Conservation (phyloP, 345 rosid genomes). For the Melaleuca quinquenervia region DNA sequence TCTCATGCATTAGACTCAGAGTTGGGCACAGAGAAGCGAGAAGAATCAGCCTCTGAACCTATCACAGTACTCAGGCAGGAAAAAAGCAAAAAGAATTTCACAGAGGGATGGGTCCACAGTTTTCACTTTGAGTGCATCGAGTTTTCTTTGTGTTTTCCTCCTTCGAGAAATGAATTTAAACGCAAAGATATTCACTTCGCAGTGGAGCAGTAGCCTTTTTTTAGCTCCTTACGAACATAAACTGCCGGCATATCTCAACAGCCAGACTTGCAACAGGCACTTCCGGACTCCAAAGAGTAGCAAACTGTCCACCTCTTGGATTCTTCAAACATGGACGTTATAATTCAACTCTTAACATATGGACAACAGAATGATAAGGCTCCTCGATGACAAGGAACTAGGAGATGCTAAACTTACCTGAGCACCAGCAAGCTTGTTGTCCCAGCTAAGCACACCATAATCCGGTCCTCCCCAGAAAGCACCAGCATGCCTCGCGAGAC, state of each 20-base stretch:
- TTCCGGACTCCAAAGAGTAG: not conserved
- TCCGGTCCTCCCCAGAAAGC: slow-evolving; percentile 86
- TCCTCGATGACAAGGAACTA: not conserved
- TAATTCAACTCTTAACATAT: not conserved
- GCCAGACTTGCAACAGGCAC: not conserved
- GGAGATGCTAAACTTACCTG: slow-evolving; percentile 40
- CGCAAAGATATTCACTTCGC: not conserved
- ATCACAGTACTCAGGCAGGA: not conserved
- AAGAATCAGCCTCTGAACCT: not conserved
- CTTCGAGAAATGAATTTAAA: not conserved
- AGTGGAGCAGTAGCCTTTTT: not conserved
- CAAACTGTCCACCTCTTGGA: not conserved
- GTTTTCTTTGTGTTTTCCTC: not conserved
- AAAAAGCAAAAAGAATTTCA: not conserved
- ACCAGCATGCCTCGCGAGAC: slow-evolving; percentile 83
- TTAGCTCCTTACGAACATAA: not conserved
- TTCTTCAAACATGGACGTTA: not conserved
- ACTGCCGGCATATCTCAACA: not conserved
- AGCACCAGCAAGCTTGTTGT: slow-evolving; percentile 94
- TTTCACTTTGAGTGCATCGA: not conserved
- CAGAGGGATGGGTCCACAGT: not conserved
- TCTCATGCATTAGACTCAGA: not conserved
- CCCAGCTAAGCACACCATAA: slow-evolving; percentile 95
- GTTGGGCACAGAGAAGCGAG: not conserved
- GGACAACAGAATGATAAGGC: not conserved